Conservation (phyloP, 2,329 filamentous ascomycete species). For the Sclerotinia glacialis region DNA sequence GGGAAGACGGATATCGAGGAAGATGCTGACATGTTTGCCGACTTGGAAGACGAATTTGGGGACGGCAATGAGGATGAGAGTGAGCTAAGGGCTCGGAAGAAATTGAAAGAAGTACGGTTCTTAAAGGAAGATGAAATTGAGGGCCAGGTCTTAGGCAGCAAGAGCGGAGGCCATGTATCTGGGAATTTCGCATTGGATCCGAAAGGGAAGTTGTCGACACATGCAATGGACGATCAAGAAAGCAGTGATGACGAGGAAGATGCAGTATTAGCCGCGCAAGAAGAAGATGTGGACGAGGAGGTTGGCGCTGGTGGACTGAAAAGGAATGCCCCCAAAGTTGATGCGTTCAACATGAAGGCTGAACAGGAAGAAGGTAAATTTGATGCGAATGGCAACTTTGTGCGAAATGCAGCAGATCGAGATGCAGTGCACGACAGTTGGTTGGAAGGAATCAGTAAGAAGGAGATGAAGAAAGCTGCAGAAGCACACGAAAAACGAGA, state of each 20-base stretch:
- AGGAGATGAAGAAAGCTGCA: conserved; percentile 84
- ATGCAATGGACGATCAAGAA: conserved; percentile 43
- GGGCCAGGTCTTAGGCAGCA: conserved; percentile 73
- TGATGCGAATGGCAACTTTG: conserved; percentile 86
- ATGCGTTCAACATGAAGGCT: conserved; percentile 89
- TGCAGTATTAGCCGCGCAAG: conserved; percentile 70
- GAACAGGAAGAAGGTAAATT: conserved; percentile 93
- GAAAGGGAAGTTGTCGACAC: conserved; percentile 45
- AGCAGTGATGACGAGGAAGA: conserved; percentile 65
- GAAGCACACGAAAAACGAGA: conserved; percentile 85
- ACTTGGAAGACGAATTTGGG: conserved; percentile 56
- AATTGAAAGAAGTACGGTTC: conserved; percentile 61
- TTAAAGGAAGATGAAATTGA: conserved; percentile 64
- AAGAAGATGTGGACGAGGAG: conserved; percentile 80
- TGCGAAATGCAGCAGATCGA: conserved; percentile 83
- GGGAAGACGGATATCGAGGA: conserved; percentile 52
- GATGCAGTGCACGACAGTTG: conserved; percentile 89
- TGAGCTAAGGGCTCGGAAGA: conserved; percentile 53
- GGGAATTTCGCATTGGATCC: conserved; percentile 59
- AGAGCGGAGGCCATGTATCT: conserved; percentile 66
- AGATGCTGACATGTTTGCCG: conserved; percentile 84
- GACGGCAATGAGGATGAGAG: conserved; percentile 54
- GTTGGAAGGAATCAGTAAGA: conserved; percentile 89
- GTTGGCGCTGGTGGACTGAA: conserved; percentile 88
- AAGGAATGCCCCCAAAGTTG: conserved; percentile 86